Conservation (phyloP, 164 flowering plant genomes). For the Magnolia sinica region DNA sequence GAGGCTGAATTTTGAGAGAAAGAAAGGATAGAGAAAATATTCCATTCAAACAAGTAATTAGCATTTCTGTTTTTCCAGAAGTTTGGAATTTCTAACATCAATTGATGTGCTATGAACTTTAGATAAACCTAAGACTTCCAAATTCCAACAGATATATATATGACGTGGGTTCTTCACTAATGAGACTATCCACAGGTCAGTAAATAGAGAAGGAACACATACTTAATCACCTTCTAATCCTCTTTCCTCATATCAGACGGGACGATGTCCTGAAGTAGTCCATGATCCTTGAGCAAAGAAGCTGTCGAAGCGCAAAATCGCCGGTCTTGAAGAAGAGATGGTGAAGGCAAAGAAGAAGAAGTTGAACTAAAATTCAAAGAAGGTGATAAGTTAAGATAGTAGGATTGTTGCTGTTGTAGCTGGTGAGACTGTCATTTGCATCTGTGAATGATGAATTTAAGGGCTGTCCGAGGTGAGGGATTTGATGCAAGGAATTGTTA, state of each 20-base stretch:
- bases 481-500: too few relatives aligned
- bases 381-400: conserved; percentile 26
- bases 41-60: too few relatives aligned
- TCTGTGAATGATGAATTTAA: too few relatives aligned
- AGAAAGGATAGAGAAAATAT: too few relatives aligned
- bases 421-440: conserved; percentile 19
- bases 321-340: conserved; percentile 21
- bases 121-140: too few relatives aligned
- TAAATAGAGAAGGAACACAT: conserved; percentile 20
- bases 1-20: too few relatives aligned
- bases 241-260: conserved; percentile 44
- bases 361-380: conserved; percentile 19
- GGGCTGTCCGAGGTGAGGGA: too few relatives aligned
- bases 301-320: conserved; percentile 20
- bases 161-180: conserved; percentile 6
- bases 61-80: too few relatives aligned
- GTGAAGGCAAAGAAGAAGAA: neutral
- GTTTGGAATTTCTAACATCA: too few relatives aligned
- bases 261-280: conserved; percentile 74
- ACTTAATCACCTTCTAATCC: conserved; percentile 22
- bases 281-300: conserved; percentile 49
- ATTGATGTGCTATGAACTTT: too few relatives aligned
- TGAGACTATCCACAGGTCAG: conserved; percentile 13
- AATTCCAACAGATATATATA: too few relatives aligned
- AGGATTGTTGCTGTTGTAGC: conserved; percentile 28